Conservation (phyloP, 768 basidiomycete genomes). For the Royoungia palumana region DNA sequence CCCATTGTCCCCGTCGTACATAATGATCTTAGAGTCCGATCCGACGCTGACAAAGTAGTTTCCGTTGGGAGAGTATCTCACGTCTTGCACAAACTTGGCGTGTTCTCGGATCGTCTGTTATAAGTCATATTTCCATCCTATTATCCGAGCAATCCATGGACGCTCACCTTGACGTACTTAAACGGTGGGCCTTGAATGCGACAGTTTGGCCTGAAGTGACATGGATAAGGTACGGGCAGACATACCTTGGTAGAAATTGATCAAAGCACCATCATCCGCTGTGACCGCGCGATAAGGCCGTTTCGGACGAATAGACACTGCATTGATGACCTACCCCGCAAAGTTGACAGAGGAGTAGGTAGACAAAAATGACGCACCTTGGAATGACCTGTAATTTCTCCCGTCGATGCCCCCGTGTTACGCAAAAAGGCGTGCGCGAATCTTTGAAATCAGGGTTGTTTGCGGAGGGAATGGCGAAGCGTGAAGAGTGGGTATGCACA, state of each 20-base stretch:
- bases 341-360: not conserved
- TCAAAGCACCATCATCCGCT: conserved; percentile 75
- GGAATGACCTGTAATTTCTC: conserved; percentile 85
- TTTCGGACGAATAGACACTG: conserved; percentile 83
- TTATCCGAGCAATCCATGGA: not conserved
- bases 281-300: conserved; percentile 91
- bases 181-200: conserved; percentile 64
- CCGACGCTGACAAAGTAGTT: conserved; percentile 85
- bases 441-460: conserved; percentile 35
- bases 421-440: conserved; percentile 83
- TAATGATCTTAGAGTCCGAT: conserved; percentile 80
- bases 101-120: conserved; percentile 81
- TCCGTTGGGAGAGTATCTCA: conserved; percentile 79
- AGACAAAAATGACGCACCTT: conserved; percentile 49
- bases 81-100: conserved; percentile 89
- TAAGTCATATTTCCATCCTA: not conserved
- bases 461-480: not conserved
- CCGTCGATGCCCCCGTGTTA: conserved; percentile 79
- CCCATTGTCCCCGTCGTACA: conserved; percentile 89
- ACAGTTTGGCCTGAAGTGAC: not conserved
- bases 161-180: conserved; percentile 76
- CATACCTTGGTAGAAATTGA: conserved; percentile 79
- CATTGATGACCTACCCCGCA: conserved; percentile 65
- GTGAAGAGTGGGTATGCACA: not conserved
- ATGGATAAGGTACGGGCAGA: not conserved